Evolutionary conservation across 1,284 basidiomycete genomes (phyloP), one percentile per base, ranked within the genome.

Genomic region (Ganoderma sp.): DNA sequence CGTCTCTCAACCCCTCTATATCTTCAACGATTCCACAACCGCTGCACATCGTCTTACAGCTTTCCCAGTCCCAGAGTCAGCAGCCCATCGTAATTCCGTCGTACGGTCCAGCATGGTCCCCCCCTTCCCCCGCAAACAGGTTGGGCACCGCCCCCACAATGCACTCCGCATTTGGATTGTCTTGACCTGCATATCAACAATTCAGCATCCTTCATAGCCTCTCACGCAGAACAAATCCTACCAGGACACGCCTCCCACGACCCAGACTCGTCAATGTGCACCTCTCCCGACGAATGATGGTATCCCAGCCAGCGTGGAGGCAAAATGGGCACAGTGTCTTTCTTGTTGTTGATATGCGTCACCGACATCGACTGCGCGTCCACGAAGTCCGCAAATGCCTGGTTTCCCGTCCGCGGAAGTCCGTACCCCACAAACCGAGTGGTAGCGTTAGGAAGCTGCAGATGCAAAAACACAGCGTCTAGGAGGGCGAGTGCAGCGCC

Each of bases 391-490:
- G 88, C 88, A 77, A 85, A 75, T 81, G 79, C 75, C 87, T 91
- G 58, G 87, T 90, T 67, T 85, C 85, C 85, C 80, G 76, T 88
- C 50, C 90, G 83, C 25, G 90, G 90, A 75, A 88, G 80, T 17
- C 84, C 83, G 69, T 84, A 87, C 0, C 76, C 80, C 42, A 86
- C 74, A 42, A 80, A 81, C 66, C 77, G 79, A 73, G 85, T 78
- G 2, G 73, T 77, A 1, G 79, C 79, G 3, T 71, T 73, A 82
- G 78, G 65, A 5, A 87, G 76, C 65, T 84, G 82, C 25, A 84
- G 74, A 3, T 82, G 81, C 22, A 88, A 77, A 73, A 81, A 85
- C 10, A 86, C 80, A 0, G 81, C 76, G 68, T 84, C 83, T 17
- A 88, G 77, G 19, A 86, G 76, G 0, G 83, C 77, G 61, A 87